A percentile compares a stretch with the other conserved stretches of the same genome.
Conservation (phyloP, 2,329 filamentous ascomycete genomes). For the Zopfia rhizophila region DNA sequence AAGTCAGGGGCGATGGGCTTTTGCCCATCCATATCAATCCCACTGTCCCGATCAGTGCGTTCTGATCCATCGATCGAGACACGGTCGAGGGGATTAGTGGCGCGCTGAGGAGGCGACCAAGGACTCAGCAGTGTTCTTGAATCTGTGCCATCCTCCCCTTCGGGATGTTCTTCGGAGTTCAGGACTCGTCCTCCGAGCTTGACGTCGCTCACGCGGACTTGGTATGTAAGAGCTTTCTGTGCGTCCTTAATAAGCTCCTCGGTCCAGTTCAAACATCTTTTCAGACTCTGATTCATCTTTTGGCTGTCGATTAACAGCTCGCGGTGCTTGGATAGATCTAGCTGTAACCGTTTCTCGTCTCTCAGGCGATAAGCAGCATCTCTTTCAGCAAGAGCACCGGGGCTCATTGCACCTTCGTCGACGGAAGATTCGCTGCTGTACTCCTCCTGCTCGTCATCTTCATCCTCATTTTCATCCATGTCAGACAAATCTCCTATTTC, state of each 20-base stretch:
- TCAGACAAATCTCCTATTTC: constrained; percentile 51
- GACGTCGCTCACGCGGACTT: constrained; percentile 80
- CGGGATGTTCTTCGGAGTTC: constrained; percentile 70
- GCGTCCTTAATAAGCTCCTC: constrained; percentile 91
- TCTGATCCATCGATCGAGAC: constrained; percentile 22
- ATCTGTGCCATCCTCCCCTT: constrained; percentile 32
- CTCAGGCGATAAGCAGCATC: constrained; percentile 68
- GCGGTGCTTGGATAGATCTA: constrained; percentile 88
- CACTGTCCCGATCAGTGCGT: constrained; percentile 50
- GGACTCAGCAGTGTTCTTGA: constrained; percentile 47
- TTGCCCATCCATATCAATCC: constrained; percentile 45
- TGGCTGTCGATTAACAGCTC: constrained; percentile 89
- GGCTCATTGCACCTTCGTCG: constrained; percentile 60
- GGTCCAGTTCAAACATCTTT: constrained; percentile 87
- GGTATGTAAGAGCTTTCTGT: constrained; percentile 85
- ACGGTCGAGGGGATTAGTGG: constrained; percentile 27
- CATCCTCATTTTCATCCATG: constrained; percentile 48
- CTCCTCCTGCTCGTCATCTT: constrained; percentile 49
- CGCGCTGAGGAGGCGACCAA: constrained; percentile 45
- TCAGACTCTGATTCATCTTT: constrained; percentile 94
- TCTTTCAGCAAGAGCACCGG: constrained; percentile 52
- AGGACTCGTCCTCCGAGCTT: constrained; percentile 84
- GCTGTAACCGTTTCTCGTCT: constrained; percentile 84
- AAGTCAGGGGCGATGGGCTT: constrained; percentile 29
- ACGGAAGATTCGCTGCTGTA: constrained; percentile 61